Evolutionary conservation across 495 filamentous ascomycete species (phyloP).

Genomic region (Jackrogersella multiformis): DNA sequence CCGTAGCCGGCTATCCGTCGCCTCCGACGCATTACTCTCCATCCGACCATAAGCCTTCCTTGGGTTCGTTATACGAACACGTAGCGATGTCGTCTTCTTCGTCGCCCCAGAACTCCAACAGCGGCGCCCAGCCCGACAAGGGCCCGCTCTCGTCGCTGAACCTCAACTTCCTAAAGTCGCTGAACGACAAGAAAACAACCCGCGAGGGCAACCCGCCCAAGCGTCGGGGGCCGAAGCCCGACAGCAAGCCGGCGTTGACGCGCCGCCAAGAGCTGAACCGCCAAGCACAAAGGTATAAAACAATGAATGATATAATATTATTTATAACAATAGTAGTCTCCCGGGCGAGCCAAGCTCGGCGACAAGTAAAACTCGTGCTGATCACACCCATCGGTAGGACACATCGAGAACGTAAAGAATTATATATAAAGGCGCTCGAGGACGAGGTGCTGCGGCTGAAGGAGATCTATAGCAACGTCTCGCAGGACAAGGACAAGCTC

Average conservation of each 20-base stretch:
- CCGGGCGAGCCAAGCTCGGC: background rate
- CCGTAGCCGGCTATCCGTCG: constrained; percentile 51
- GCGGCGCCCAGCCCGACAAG: constrained; percentile 53
- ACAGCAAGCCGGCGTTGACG: constrained; percentile 95
- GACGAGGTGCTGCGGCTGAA: constrained; percentile 81
- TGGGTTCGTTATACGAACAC: constrained; percentile 48
- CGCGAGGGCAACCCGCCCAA: constrained; percentile 89
- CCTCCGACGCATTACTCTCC: constrained; percentile 51
- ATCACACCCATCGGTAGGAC: constrained; percentile 62
- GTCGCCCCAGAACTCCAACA: constrained; percentile 49
- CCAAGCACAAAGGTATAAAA: constrained; percentile 86
- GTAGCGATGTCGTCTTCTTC: constrained; percentile 55
- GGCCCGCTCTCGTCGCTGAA: constrained; percentile 63
- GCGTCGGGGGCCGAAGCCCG: constrained; percentile 91
- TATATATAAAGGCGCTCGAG: constrained; percentile 93
- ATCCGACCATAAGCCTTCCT: constrained; percentile 46
- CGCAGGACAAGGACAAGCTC: constrained; percentile 71
- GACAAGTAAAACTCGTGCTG: constrained; percentile 13
- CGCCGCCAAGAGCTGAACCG: constrained; percentile 92
- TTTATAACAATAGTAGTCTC: too few relatives aligned
- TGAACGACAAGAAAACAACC: constrained; percentile 70
- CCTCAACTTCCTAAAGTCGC: constrained; percentile 65
- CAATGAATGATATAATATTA: background rate
- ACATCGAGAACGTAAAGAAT: constrained; percentile 95
- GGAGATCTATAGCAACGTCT: constrained; percentile 68